Conservation (phyloP, 2,329 filamentous ascomycete species). For the Aspergillus hiratsukae region DNA sequence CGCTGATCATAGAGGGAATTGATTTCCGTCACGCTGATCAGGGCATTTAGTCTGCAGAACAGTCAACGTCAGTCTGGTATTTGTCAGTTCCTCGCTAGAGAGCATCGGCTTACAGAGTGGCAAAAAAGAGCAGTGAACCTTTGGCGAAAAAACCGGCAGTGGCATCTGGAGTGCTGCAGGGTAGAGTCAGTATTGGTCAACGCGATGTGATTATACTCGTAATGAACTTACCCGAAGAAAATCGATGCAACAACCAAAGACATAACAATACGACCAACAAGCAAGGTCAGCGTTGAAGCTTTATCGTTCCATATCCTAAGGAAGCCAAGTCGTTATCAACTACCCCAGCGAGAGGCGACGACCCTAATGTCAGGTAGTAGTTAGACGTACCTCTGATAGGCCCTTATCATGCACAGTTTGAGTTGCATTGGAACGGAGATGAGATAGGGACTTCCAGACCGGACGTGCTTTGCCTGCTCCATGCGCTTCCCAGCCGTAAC, state of each 20-base stretch:
- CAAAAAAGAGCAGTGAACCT: slow-evolving; percentile 78
- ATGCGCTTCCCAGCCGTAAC: slow-evolving; percentile 21
- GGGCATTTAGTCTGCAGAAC: slow-evolving; percentile 43
- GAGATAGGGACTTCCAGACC: slow-evolving; percentile 60
- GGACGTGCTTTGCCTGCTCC: slow-evolving; percentile 36
- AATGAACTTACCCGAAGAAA: slow-evolving; percentile 25
- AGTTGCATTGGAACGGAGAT: slow-evolving; percentile 74
- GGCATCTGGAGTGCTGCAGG: slow-evolving; percentile 64
- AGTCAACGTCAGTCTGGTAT: slow-evolving; percentile 42
- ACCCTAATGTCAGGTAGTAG: slow-evolving; percentile 1
- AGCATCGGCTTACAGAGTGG: slow-evolving; percentile 68
- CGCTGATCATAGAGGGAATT: slow-evolving; percentile 83
- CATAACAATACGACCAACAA: slow-evolving; percentile 66
- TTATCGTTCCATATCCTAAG: slow-evolving; percentile 66
- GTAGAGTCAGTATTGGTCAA: slow-evolving; percentile 29
- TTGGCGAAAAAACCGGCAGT: slow-evolving; percentile 72
- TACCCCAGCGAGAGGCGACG: slow-evolving; percentile 1
- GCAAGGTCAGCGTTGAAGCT: slow-evolving; percentile 63
- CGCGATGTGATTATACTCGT: background rate
- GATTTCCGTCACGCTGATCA: slow-evolving; percentile 68
- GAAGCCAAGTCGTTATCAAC: too few species aligned
- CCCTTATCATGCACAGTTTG: slow-evolving; percentile 74
- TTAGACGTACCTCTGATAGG: slow-evolving; percentile 57
- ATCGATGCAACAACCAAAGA: slow-evolving; percentile 68
- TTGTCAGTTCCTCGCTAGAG: slow-evolving; percentile 29